Conservation (phyloP, 1,139 yeast genomes). For the Suhomyces chickasaworum region DNA sequence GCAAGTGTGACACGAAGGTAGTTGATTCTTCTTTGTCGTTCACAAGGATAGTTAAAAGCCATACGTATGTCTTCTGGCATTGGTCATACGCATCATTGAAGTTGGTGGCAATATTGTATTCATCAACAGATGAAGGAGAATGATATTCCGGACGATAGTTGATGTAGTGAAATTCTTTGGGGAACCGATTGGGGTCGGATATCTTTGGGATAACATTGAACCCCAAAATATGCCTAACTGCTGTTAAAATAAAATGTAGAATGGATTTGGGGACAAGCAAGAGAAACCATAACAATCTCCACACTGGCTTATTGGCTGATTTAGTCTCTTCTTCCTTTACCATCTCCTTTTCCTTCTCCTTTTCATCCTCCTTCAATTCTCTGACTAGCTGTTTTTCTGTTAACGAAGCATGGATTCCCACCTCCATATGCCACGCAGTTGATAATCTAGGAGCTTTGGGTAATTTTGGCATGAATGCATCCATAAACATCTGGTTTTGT, state of each 20-base stretch:
- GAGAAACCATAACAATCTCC: slow-evolving; percentile 40
- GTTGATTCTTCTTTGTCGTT: slow-evolving; percentile 36
- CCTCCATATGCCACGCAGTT: slow-evolving; percentile 45
- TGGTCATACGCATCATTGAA: slow-evolving; percentile 49
- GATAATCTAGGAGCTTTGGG: slow-evolving; percentile 47
- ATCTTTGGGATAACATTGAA: slow-evolving; percentile 15
- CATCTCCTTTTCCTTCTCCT: slow-evolving; percentile 1
- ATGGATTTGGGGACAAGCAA: slow-evolving; percentile 50
- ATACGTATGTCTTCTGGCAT: slow-evolving; percentile 43
- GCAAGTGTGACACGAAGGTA: slow-evolving; percentile 30
- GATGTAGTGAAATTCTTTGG: slow-evolving; percentile 19
- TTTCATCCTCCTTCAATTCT: neutral
- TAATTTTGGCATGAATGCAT: slow-evolving; percentile 39
- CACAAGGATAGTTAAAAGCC: slow-evolving; percentile 48
- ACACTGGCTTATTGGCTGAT: slow-evolving; percentile 5
- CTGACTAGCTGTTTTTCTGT: slow-evolving; percentile 18
- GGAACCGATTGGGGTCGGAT: slow-evolving; percentile 15
- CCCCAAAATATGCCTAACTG: slow-evolving; percentile 36
- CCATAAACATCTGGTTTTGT: slow-evolving; percentile 38
- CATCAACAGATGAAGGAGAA: slow-evolving; percentile 4
- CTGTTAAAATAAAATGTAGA: slow-evolving; percentile 34
- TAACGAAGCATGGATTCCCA: slow-evolving; percentile 48
- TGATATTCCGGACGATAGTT: slow-evolving; percentile 15
- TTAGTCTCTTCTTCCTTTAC: slow-evolving; percentile 1
- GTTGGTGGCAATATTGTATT: slow-evolving; percentile 18